Evolutionary conservation across 2,329 filamentous ascomycete genomes (phyloP).

Genomic region (Penicillium italicum): DNA sequence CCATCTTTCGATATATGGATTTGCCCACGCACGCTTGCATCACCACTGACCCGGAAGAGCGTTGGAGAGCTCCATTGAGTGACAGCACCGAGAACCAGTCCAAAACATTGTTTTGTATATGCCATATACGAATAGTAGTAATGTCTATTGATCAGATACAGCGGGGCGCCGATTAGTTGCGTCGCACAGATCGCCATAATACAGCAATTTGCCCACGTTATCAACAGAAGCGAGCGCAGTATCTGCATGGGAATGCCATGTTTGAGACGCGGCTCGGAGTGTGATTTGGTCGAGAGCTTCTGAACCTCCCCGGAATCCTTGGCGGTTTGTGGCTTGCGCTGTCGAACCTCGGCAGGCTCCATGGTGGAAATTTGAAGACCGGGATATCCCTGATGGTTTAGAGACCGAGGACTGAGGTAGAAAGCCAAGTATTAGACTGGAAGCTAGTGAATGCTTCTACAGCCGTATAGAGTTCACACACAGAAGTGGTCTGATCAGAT

Average conservation of each 20-base stretch:
- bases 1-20: slow-evolving; percentile 56
- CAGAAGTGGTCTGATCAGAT: neutral
- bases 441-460: neutral
- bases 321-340: slow-evolving; percentile 27
- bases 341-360: slow-evolving; percentile 32
- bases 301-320: slow-evolving; percentile 18
- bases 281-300: slow-evolving; percentile 18
- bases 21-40: slow-evolving; percentile 58
- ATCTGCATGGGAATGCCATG: slow-evolving; percentile 47
- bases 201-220: slow-evolving; percentile 46
- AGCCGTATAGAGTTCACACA: neutral
- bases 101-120: slow-evolving; percentile 63
- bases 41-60: slow-evolving; percentile 59
- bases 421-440: neutral
- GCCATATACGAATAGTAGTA: slow-evolving; percentile 65
- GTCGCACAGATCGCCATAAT: slow-evolving; percentile 49
- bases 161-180: slow-evolving; percentile 58
- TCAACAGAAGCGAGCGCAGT: slow-evolving; percentile 43
- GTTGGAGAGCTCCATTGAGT: slow-evolving; percentile 63
- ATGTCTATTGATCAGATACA: slow-evolving; percentile 59
- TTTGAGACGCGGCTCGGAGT: slow-evolving; percentile 39
- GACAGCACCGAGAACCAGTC: slow-evolving; percentile 58
- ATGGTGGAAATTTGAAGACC: slow-evolving; percentile 20
- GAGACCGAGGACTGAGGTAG: neutral
- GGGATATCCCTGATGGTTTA: neutral